These are phyloP conservation scores for Smittium culicis DNA, from an alignment of 371 early-diverging fungal genomes.

Conservation along the genomic window DNA sequence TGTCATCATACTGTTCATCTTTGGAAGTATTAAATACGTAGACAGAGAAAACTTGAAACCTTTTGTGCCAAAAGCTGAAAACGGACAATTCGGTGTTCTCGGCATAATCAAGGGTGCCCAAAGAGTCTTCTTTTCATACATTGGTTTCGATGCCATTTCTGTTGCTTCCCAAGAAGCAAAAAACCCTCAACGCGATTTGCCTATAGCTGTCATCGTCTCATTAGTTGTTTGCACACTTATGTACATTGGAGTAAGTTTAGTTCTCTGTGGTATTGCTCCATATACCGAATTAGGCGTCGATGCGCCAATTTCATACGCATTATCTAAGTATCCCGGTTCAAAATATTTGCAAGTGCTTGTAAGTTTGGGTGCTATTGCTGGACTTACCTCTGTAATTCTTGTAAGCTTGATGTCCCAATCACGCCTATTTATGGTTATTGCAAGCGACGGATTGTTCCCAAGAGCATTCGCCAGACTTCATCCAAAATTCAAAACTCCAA, in stretches of 20 bases:
- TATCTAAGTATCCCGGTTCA: background rate
- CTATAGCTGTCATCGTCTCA: constrained; percentile 67
- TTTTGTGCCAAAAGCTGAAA: constrained; percentile 42
- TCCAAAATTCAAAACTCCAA: constrained; percentile 13
- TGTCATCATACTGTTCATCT: constrained; percentile 55
- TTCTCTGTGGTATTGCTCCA: constrained; percentile 52
- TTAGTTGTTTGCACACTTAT: constrained; percentile 50
- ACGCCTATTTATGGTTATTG: constrained; percentile 69
- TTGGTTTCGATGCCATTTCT: no score
- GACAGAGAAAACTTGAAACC: constrained; percentile 51
- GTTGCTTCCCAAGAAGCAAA: constrained; percentile 61
- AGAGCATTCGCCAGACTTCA: constrained; percentile 34
- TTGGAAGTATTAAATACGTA: constrained; percentile 39
- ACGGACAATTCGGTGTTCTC: constrained; percentile 36
- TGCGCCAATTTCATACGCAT: constrained; percentile 44
- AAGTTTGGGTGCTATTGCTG: constrained; percentile 37
- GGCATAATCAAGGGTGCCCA: constrained; percentile 59
- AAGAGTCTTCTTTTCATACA: no score
- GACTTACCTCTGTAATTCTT: constrained; percentile 56
- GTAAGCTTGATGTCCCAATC: constrained; percentile 57
- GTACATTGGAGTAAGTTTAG: constrained; percentile 48
- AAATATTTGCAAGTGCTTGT: constrained; percentile 24
- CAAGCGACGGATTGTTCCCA: constrained; percentile 64
- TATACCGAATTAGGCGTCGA: constrained; percentile 34
- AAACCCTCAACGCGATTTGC: constrained; percentile 62